Conservation (phyloP, 2,329 filamentous ascomycete genomes). For the Trichoderma aggressivum region DNA sequence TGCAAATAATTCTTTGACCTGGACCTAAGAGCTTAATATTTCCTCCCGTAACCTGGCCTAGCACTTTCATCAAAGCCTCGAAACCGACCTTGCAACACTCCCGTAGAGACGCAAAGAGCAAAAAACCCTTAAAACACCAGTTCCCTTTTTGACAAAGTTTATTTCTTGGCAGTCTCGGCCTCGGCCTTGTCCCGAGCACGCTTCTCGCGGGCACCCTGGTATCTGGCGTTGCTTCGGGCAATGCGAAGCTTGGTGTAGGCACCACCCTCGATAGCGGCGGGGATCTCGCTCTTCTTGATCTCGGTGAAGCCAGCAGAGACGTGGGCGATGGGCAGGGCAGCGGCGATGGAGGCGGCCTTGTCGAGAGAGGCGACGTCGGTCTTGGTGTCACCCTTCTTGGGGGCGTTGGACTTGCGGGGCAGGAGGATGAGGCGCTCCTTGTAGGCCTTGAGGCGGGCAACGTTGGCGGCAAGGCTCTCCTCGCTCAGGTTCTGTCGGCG, state of each 20-base stretch:
- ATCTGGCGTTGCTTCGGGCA: slow-evolving; percentile 77
- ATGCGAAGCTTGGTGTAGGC: slow-evolving; percentile 85
- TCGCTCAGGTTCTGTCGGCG: slow-evolving; percentile 96
- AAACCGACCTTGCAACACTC: slow-evolving; percentile 39
- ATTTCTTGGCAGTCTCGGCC: slow-evolving; percentile 84
- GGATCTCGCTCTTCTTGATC: slow-evolving; percentile 79
- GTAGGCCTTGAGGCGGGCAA: slow-evolving; percentile 97
- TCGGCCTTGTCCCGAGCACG: slow-evolving; percentile 83
- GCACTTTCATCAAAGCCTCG: slow-evolving; percentile 36
- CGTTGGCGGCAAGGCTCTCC: slow-evolving; percentile 92
- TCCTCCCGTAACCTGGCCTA: slow-evolving; percentile 34
- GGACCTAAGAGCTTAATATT: slow-evolving; percentile 39
- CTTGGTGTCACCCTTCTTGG: slow-evolving; percentile 90
- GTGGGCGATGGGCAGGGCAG: slow-evolving; percentile 70
- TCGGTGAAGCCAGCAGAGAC: slow-evolving; percentile 62
- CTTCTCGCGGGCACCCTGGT: slow-evolving; percentile 87
- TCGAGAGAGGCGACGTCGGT: slow-evolving; percentile 71
- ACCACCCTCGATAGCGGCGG: slow-evolving; percentile 71
- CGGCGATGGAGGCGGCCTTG: slow-evolving; percentile 46
- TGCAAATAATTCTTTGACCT: slow-evolving; percentile 42
- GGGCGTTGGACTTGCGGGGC: slow-evolving; percentile 89
- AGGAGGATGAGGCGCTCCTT: slow-evolving; percentile 94
- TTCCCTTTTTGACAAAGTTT: slow-evolving; percentile 43
- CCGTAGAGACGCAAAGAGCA: slow-evolving; percentile 40
- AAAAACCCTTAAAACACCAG: slow-evolving; percentile 41